These are phyloP conservation scores for Ramaria sp. DNA, from an alignment of 768 basidiomycete genomes.

Conservation along the genomic window DNA sequence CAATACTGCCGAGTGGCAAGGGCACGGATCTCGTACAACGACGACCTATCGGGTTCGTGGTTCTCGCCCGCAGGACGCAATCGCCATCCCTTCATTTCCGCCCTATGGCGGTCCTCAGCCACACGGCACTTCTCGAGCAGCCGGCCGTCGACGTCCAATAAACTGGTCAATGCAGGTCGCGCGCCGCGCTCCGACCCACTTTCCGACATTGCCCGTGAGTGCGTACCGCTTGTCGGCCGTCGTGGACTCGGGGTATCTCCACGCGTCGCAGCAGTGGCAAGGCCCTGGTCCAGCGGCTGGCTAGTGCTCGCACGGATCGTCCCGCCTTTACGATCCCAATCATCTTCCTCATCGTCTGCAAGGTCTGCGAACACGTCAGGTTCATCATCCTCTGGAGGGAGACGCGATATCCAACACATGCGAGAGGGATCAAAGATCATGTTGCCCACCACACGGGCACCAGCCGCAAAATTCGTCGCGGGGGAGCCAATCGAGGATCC, in stretches of 20 bases:
- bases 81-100: constrained; percentile 79
- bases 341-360: constrained; percentile 75
- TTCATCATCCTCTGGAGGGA: constrained; percentile 83
- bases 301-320: constrained; percentile 67
- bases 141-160: constrained; percentile 65
- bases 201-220: constrained; percentile 59
- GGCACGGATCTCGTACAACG: constrained; percentile 73
- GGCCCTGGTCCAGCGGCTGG: neutral
- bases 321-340: constrained; percentile 62
- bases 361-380: constrained; percentile 92
- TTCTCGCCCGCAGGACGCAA: constrained; percentile 14
- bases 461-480: constrained; percentile 49
- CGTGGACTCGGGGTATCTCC: constrained; percentile 46
- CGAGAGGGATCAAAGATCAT: constrained; percentile 94
- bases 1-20: constrained; percentile 79
- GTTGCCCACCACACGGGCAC: constrained; percentile 87
- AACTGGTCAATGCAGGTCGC: constrained; percentile 50
- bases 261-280: constrained; percentile 17
- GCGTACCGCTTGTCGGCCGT: constrained; percentile 23
- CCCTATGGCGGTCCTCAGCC: constrained; percentile 75
- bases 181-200: constrained; percentile 73
- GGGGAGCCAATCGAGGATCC: constrained; percentile 81
- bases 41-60: constrained; percentile 44
- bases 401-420: constrained; percentile 91
- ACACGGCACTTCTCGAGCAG: constrained; percentile 60